Evolutionary conservation across 495 filamentous ascomycete species (phyloP), one percentile per base, ranked within the genome.

Genomic region (Xylaria intraflava): DNA sequence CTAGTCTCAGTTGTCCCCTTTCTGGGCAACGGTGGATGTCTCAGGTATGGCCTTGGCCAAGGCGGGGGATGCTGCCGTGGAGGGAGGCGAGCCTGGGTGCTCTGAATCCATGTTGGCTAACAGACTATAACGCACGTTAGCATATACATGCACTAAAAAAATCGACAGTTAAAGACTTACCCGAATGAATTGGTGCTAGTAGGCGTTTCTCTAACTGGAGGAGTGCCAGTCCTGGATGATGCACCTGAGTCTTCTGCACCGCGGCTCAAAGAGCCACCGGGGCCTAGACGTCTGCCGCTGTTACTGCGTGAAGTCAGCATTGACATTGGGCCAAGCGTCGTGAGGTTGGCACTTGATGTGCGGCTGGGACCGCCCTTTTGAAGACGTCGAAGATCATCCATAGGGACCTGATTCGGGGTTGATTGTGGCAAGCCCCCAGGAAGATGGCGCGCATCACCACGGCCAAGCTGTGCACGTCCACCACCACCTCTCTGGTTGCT

Each of bases 211-310:
- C 83, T 85, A 52, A 77, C 83, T 70, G 90, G 86, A 22, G 90
- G 90, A 50, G 92, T 96, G 61, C 85, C 86, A 55, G 87, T 93
- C 59, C 93, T 85, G 49, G 91, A 96, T 50, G 88, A 90, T 45
- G 84, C 80, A 29, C 67, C 69, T 12, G 73, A 78, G 62, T 94
- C 91, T 54, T 95, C 89, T 43, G 82, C 83, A 39, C 81, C 79
- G 59, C 84, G 79, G 61, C 79, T 80, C 51, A 89, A 70, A 61
- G 83, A 79, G 65, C 83, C 82, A 61, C 84, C 82, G 44, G 85
- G 83, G 48, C 86, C 86, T 64, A 90, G 82, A 68, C 85, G 85
- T 52, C 87, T 83, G 45, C 89, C 87, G 65, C 89, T 94, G 72
- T 84, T 90, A 74, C 89, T 94, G 51, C 88, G 77, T 46, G 70